Conservation (phyloP, 345 rosid genomes). For the Reutealis trisperma region DNA sequence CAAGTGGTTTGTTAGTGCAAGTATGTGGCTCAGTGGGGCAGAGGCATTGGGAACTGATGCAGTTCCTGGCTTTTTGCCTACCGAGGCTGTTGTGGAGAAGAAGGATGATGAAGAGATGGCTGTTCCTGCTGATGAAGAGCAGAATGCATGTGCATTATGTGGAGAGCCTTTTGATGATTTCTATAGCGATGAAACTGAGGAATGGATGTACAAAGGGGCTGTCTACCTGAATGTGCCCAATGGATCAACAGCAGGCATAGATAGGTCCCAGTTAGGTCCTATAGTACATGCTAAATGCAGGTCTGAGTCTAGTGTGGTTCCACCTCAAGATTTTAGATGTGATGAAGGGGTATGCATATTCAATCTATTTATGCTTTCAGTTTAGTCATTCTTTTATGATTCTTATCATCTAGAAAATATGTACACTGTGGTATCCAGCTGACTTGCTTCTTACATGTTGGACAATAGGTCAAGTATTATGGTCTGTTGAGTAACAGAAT, state of each 20-base stretch:
- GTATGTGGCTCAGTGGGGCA: conserved; percentile 99
- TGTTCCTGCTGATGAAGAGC: conserved; percentile 99
- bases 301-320: conserved; percentile 70
- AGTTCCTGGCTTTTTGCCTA: conserved; percentile 87
- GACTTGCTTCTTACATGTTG: background rate
- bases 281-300: conserved; percentile 99
- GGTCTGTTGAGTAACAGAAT: background rate
- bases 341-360: conserved; percentile 57
- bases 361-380: background rate
- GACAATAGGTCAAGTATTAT: background rate
- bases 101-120: conserved; percentile 91
- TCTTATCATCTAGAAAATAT: background rate
- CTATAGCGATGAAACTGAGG: conserved; percentile 94
- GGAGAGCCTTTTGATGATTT: conserved; percentile 97
- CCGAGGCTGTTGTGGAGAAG: conserved; percentile 66
- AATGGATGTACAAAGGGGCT: conserved; percentile 99
- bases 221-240: conserved; percentile 88
- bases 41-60: conserved; percentile 94
- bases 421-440: background rate
- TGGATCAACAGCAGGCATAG: conserved; percentile 59
- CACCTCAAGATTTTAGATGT: conserved; percentile 45
- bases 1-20: conserved; percentile 94
- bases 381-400: background rate
- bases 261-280: conserved; percentile 84
- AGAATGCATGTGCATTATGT: conserved; percentile 86